phyloP scores from a whole-genome alignment of 1,284 basidiomycete species.

The Phenoliferia sp. region DNA sequence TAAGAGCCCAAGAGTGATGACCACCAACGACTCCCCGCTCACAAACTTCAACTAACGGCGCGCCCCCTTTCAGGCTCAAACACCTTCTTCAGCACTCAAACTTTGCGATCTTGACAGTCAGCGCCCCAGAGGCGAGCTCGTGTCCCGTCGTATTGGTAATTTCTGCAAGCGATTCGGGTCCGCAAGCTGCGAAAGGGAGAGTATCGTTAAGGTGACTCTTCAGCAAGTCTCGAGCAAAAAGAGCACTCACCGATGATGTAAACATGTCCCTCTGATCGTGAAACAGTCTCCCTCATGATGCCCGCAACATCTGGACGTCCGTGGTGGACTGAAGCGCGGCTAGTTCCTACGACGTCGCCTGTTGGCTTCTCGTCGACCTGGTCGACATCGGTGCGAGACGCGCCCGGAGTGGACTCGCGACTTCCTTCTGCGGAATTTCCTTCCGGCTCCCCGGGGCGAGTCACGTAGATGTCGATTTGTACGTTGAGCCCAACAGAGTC shows the following conservation, averaged over 20 bases:
- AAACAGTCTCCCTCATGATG: not conserved
- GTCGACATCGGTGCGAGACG: not conserved
- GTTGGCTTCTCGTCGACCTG: not conserved
- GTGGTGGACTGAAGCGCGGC: not conserved
- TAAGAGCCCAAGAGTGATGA: no score
- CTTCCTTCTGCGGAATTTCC: not conserved
- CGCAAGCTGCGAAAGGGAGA: not conserved
- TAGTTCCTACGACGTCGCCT: not conserved
- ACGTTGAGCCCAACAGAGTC: slow-evolving; percentile 6
- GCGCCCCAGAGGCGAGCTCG: not conserved
- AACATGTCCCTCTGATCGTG: not conserved
- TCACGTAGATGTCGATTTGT: slow-evolving; percentile 18
- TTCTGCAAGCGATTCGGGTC: slow-evolving; percentile 1
- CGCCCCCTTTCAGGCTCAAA: not conserved
- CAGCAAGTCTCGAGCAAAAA: no score
- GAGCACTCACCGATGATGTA: not conserved
- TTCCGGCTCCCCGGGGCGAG: not conserved
- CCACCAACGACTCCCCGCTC: no score
- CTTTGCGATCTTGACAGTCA: not conserved
- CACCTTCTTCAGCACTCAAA: not conserved
- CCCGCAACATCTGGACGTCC: not conserved
- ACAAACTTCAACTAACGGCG: no score
- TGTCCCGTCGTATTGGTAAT: not conserved
- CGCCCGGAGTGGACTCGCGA: not conserved
- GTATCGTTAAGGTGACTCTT: no score